Evolutionary conservation across 306 rosid species (phyloP).

Genomic region (Begonia loranthoides): DNA sequence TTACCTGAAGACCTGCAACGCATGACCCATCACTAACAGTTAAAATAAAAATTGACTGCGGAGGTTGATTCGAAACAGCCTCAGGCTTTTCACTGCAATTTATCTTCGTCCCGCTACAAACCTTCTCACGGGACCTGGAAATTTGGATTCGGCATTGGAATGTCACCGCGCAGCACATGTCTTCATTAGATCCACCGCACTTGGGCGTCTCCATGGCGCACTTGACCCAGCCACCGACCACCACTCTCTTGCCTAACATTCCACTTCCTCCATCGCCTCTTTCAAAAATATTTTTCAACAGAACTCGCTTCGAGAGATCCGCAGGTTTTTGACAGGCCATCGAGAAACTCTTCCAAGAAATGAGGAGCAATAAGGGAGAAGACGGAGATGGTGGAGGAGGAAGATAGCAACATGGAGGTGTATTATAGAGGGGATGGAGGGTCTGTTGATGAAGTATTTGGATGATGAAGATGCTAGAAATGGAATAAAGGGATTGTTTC

Average conservation of each 20-base stretch:
- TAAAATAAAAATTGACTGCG: slow-evolving; percentile 35
- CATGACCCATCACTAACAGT: slow-evolving; percentile 70
- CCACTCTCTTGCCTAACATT: slow-evolving; percentile 28
- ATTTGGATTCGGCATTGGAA: slow-evolving; percentile 63
- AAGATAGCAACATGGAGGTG: slow-evolving; percentile 8
- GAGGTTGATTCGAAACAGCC: slow-evolving; percentile 14
- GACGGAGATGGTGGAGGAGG: slow-evolving; percentile 6
- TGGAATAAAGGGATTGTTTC: slow-evolving; percentile 78
- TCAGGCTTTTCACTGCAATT: slow-evolving; percentile 26
- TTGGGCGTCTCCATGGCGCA: slow-evolving; percentile 30
- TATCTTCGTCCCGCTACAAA: slow-evolving; percentile 25
- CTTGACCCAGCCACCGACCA: slow-evolving; percentile 88
- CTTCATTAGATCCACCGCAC: slow-evolving; percentile 8
- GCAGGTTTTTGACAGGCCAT: slow-evolving; percentile 23
- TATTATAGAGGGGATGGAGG: slow-evolving; percentile 36
- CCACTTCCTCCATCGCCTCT: slow-evolving; percentile 18
- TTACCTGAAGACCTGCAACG: slow-evolving; percentile 62
- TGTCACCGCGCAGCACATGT: slow-evolving; percentile 45
- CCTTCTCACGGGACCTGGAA: slow-evolving; percentile 33
- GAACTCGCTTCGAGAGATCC: slow-evolving; percentile 24
- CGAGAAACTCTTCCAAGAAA: slow-evolving; percentile 4
- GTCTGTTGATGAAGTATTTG: slow-evolving; percentile 36
- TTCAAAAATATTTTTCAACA: slow-evolving; percentile 37
- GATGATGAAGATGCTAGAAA: slow-evolving; percentile 16
- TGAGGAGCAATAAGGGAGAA: neutral